These are phyloP conservation scores for Senna siamea DNA, from an alignment of 306 rosid genomes.

Conservation along the genomic window DNA sequence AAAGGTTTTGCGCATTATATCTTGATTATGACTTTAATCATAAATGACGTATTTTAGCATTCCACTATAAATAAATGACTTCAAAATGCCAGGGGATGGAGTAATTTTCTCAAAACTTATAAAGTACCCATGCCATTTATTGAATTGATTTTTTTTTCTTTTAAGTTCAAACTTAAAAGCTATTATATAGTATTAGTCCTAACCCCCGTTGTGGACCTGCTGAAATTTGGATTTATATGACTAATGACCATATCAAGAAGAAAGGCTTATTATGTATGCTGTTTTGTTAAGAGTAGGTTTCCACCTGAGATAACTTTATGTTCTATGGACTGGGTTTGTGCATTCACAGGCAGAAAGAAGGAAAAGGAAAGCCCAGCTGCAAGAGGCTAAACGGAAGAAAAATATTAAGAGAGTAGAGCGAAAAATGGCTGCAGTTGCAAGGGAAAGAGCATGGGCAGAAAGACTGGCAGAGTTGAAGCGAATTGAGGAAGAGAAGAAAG, in stretches of 20 bases:
- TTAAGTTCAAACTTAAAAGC: neutral
- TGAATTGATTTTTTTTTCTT: neutral
- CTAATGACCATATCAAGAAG: neutral
- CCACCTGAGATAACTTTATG: conserved; percentile 7
- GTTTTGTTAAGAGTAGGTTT: conserved; percentile 2
- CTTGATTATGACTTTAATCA: conserved; percentile 7
- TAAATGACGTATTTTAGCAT: neutral
- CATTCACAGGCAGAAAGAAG: conserved; percentile 67
- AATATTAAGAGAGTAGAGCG: conserved; percentile 72
- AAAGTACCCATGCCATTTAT: conserved; percentile 4
- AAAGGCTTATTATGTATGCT: conserved; percentile 11
- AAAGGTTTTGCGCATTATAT: neutral
- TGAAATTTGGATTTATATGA: conserved; percentile 5
- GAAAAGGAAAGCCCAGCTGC: conserved; percentile 77
- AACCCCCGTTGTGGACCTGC: conserved; percentile 4
- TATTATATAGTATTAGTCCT: neutral
- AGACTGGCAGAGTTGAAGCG: conserved; percentile 64
- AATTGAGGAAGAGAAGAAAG: conserved; percentile 62
- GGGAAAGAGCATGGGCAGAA: conserved; percentile 68
- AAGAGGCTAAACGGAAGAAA: conserved; percentile 86
- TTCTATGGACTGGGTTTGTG: conserved; percentile 33
- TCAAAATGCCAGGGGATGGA: conserved; percentile 26
- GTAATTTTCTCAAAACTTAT: conserved; percentile 23
- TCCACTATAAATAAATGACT: conserved; percentile 21
- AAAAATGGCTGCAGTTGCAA: conserved; percentile 96